Base-by-base conservation (phyloP, 306 rosid species). In the Dalbergia cultrata region DNA sequence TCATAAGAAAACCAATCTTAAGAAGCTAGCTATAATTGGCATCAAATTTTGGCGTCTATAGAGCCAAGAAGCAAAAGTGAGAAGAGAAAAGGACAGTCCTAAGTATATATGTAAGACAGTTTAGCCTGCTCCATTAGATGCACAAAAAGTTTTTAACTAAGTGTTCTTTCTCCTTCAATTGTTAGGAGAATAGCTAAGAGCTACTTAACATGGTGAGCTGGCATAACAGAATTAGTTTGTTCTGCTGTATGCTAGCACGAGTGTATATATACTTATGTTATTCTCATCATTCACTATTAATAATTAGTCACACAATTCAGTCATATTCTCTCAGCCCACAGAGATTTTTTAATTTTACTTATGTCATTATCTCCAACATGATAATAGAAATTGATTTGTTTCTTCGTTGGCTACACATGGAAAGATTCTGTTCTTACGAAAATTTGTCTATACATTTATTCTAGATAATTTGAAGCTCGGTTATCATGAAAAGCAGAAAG, bases 321-420 rank as follows among this genome's bases (percentile, higher is more conserved):
- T 21, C 22, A 21, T 21, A 21, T 21, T 21, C 22, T 21, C 22
- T 21, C 22, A 21, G 1, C 9, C 34, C 13, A 68, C 13, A 68
- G 18, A 69, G 75, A 52, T 33, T 31, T 41, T 19, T 70, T 21
- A 31, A 33, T 52, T 73, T 18, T 21, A 39, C 41, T 57, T 8
- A 41, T 57, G 13, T 56, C 35, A 17, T 8, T 60, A 18, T 39
- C 72, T 35, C 53, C 16, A 26, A 26, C 31, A 26, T 26, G 31
- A 37, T 44, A 44, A 44, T 44, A 44, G 1, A 37, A 52, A 62
- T 34, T 22, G 43, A 50, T 35, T 44, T 33, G 64, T 75, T 76
- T 64, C 52, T 33, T 63, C 34, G 37, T 17, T 64, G 41, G n/a
- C 53, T 50, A 76, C 50, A 37, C 72, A 76, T 64, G 63, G 80